These are phyloP conservation scores for Groenewaldozyma tartarivorans DNA, from an alignment of 805 yeast species.

Conservation along the genomic window DNA sequence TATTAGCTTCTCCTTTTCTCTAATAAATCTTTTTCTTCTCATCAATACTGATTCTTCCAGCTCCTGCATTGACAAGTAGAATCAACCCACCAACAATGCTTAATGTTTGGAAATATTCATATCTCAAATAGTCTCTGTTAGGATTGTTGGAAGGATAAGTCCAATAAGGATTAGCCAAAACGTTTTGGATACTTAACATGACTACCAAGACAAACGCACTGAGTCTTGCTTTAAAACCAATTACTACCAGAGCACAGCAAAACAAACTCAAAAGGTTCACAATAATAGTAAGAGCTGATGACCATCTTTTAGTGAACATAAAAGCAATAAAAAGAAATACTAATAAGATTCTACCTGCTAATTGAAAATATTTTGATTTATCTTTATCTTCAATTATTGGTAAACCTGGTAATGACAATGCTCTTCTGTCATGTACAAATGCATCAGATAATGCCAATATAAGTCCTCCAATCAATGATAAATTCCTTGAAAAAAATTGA, in stretches of 20 bases:
- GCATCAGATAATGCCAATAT: conserved; percentile 81
- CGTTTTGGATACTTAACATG: conserved; percentile 64
- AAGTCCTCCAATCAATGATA: conserved; percentile 87
- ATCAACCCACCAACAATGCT: conserved; percentile 91
- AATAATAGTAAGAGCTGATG: conserved; percentile 47
- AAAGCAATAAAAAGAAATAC: conserved; percentile 80
- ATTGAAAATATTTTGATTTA: conserved; percentile 65
- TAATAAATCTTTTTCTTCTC: conserved; percentile 90
- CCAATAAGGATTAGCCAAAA: conserved; percentile 86
- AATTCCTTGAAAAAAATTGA: conserved; percentile 73
- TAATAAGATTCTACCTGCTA: conserved; percentile 82
- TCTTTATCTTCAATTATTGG: conserved; percentile 64
- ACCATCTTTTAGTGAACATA: conserved; percentile 58
- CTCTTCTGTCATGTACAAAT: conserved; percentile 64
- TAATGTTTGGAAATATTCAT: conserved; percentile 89
- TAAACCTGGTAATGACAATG: conserved; percentile 60
- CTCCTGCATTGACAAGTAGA: conserved; percentile 89
- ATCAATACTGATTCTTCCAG: conserved; percentile 87
- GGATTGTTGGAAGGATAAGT: conserved; percentile 57
- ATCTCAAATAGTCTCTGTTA: conserved; percentile 78
- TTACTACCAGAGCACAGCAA: conserved; percentile 66
- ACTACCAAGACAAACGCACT: conserved; percentile 64
- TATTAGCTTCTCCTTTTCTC: background rate
- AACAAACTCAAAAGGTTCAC: conserved; percentile 61
- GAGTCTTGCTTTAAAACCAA: conserved; percentile 89